Conservation (phyloP, 2,329 filamentous ascomycete genomes). For the Pseudocercospora fijiensis region DNA sequence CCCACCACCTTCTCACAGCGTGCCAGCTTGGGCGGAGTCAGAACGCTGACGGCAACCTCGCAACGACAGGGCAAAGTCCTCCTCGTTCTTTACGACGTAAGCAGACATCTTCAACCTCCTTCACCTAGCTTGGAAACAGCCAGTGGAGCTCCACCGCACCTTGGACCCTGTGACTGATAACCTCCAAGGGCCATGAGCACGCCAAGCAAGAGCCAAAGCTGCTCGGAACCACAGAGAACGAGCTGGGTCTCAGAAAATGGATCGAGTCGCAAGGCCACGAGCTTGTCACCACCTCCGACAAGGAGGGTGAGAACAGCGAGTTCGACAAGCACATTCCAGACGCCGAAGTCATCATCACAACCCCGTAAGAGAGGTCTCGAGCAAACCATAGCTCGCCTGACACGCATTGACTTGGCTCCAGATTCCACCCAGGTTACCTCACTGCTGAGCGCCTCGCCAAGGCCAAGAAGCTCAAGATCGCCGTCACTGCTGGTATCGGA, state of each 20-base stretch:
- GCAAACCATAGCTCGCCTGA: not conserved
- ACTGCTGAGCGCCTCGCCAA: conserved; percentile 93
- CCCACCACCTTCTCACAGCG: conserved; percentile 40
- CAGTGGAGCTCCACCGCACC: not conserved
- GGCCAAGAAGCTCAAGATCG: conserved; percentile 98
- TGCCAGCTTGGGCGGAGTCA: conserved; percentile 50
- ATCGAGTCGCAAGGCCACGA: conserved; percentile 96
- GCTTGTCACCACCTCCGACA: conserved; percentile 94
- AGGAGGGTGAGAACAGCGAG: conserved; percentile 87
- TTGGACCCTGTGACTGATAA: not conserved
- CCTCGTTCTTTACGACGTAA: conserved; percentile 86
- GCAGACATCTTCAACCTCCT: conserved; percentile 33
- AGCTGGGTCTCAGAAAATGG: conserved; percentile 96
- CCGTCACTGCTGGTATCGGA: conserved; percentile 94
- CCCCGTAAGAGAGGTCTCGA: conserved; percentile 62
- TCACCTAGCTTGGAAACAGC: conserved; percentile 3
- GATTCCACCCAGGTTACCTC: conserved; percentile 97
- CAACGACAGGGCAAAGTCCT: conserved; percentile 90
- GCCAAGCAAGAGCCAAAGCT: conserved; percentile 84
- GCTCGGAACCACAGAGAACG: conserved; percentile 95
- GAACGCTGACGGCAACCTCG: conserved; percentile 64
- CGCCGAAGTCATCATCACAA: conserved; percentile 98
- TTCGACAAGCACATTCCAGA: conserved; percentile 97
- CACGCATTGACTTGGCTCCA: conserved; percentile 40
- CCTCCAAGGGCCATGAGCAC: conserved; percentile 68